Base-by-base conservation (phyloP, 2,329 filamentous ascomycete species). In the Talaromyces sp. region DNA sequence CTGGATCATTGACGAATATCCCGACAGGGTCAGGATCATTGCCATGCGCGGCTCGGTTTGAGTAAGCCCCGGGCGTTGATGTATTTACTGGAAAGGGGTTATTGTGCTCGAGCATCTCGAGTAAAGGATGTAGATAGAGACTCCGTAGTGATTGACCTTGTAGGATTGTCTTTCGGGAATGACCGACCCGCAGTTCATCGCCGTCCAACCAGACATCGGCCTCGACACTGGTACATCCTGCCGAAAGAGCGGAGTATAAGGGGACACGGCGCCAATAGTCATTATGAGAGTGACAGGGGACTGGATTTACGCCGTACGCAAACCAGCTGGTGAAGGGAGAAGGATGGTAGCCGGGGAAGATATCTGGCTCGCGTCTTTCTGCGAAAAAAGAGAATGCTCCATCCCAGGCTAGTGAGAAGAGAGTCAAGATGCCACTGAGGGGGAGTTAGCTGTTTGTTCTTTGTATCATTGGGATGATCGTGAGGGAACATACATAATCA, bases 241-340 rank as follows among this genome's bases (percentile, higher is more conserved):
- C 79, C 7, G 74, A 68, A 1, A 87, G 68, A 19, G 87, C 87
- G 10, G 83, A 83, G 61, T 82, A 86, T 3, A 90, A 75, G 0
- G 87, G 86, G 0, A 82, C 75, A 16, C 76, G 75, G 44, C 85
- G 81, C 83, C 84, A 87, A 69, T 89, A 90, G 67, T 90, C 86
- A 61, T 89, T 89, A 65, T 89, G 86, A 1, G 83, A 86, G 66
- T 88, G 86, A 56, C 84, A 86, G 1, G 76, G 73, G 27, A 86
- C 78, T 1, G 85, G 83, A 2, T 75, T 65, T 16, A 84, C 73
- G 40, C 70, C 72, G 42, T 70, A 69, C 1, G 65, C 53, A 8
- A 41, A 33, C 37, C 37, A 54, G 17, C 48, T 44, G 16, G 54
- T 43, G 39, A 53, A 52, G n/a, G 49, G 16, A 1, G 49, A 55